phyloP scores from a whole-genome alignment of 768 basidiomycete genomes.

The Trametes cinnabarina region DNA sequence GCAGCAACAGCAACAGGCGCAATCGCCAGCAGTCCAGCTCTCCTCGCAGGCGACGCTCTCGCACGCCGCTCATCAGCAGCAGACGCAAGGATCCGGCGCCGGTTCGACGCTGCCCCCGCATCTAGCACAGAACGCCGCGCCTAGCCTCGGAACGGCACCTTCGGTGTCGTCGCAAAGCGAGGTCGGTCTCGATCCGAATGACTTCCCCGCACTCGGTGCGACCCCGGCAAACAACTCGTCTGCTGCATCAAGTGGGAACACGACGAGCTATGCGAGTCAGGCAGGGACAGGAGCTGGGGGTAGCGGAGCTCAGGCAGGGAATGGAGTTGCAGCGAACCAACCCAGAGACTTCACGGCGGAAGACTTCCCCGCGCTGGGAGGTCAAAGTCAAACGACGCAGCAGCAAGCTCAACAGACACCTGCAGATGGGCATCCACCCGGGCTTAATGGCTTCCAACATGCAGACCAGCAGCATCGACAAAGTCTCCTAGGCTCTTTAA shows the following conservation, averaged over 20 bases:
- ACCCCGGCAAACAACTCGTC: constrained; percentile 48
- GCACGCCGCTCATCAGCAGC: constrained; percentile 38
- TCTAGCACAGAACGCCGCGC: constrained; percentile 48
- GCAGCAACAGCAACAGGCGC: constrained; percentile 50
- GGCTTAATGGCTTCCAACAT: constrained; percentile 63
- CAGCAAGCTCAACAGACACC: constrained; percentile 35
- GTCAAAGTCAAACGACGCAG: constrained; percentile 49
- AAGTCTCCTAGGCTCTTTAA: constrained; percentile 52
- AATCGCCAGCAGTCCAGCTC: constrained; percentile 29
- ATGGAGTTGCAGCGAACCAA: constrained; percentile 39
- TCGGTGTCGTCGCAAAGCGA: constrained; percentile 68
- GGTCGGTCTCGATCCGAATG: constrained; percentile 80
- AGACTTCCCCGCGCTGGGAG: constrained; percentile 86
- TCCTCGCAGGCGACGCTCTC: constrained; percentile 25
- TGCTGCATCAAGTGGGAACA: constrained; percentile 35
- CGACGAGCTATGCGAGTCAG: constrained; percentile 81
- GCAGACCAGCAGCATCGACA: constrained; percentile 53
- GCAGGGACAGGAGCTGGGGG: constrained; percentile 59
- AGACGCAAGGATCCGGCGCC: constrained; percentile 49
- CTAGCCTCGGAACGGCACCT: constrained; percentile 46
- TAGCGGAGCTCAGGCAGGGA: constrained; percentile 31
- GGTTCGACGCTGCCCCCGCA: constrained; percentile 55
- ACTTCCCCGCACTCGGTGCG: constrained; percentile 82
- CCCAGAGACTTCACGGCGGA: constrained; percentile 78
- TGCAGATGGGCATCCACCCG: constrained; percentile 60